Conservation (phyloP, 306 rosid genomes). For the Fagus crenata region DNA sequence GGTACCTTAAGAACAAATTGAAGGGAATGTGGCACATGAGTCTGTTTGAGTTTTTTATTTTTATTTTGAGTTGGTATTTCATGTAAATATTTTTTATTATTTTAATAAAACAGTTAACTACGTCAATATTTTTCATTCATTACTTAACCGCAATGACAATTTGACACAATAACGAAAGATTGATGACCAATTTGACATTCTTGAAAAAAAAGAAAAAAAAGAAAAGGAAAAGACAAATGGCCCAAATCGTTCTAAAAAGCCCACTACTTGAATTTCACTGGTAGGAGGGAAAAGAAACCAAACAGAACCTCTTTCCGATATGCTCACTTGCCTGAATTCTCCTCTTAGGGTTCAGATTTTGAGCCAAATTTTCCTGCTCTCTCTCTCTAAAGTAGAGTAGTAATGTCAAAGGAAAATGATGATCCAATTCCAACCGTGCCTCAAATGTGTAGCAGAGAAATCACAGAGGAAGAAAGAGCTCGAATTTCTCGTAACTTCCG, state of each 20-base stretch:
- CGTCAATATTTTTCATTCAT: too few species aligned
- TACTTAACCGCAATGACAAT: too few species aligned
- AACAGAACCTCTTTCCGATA: neutral
- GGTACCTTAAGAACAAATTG: too few species aligned
- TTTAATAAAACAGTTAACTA: too few species aligned
- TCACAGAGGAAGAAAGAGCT: conserved; percentile 51
- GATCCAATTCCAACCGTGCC: neutral
- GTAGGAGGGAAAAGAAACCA: neutral
- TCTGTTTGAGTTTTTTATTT: too few species aligned
- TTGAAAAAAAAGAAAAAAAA: too few species aligned
- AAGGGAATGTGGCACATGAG: too few species aligned
- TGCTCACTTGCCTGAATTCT: neutral
- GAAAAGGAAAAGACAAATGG: too few species aligned
- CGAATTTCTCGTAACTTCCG: conserved; percentile 60
- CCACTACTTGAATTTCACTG: neutral
- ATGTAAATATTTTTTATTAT: too few species aligned
- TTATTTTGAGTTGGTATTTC: too few species aligned
- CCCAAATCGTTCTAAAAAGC: neutral
- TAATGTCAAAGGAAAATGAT: conserved; percentile 16
- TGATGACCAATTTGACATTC: too few species aligned
- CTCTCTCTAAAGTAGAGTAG: neutral
- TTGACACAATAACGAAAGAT: too few species aligned
- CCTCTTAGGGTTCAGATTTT: neutral
- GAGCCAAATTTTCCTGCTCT: neutral
- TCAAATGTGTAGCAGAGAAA: conserved; percentile 24